Percentiles rank a stretch among this genome's conserved stretches.
phyloP scores from a whole-genome alignment of 768 basidiomycete species.

The Daedaleopsis nitida region DNA sequence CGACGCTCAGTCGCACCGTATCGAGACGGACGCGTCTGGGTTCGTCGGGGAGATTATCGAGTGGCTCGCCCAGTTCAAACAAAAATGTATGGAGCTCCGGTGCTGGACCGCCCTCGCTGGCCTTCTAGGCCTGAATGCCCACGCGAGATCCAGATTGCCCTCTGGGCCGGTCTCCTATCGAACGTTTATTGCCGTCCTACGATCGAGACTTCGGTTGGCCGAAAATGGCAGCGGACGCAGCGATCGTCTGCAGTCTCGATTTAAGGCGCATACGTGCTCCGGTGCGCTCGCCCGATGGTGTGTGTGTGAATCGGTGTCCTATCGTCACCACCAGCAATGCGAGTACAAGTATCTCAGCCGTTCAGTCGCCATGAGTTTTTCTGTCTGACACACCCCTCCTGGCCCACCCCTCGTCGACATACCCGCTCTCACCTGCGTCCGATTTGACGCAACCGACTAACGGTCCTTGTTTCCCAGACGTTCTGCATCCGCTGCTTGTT shows the following conservation, averaged over 20 bases:
- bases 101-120: too few species aligned
- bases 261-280: not conserved
- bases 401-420: not conserved
- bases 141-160: not conserved
- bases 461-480: conserved; percentile 51
- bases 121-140: not conserved
- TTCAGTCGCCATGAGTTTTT: not conserved
- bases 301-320: conserved; percentile 8
- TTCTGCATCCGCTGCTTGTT: conserved; percentile 91
- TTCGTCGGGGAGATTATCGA: not conserved
- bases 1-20: too few species aligned
- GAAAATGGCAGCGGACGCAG: not conserved
- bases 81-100: too few species aligned
- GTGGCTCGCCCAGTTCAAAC: not conserved
- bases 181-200: not conserved
- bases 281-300: not conserved
- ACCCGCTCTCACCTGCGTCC: not conserved
- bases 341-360: not conserved
- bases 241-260: not conserved
- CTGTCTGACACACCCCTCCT: too few species aligned
- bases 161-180: not conserved
- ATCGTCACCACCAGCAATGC: not conserved
- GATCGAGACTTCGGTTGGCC: not conserved
- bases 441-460: not conserved
- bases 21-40: not conserved